Conservation (phyloP, 2,329 filamentous ascomycete genomes). For the Ceratocystis albifundus region DNA sequence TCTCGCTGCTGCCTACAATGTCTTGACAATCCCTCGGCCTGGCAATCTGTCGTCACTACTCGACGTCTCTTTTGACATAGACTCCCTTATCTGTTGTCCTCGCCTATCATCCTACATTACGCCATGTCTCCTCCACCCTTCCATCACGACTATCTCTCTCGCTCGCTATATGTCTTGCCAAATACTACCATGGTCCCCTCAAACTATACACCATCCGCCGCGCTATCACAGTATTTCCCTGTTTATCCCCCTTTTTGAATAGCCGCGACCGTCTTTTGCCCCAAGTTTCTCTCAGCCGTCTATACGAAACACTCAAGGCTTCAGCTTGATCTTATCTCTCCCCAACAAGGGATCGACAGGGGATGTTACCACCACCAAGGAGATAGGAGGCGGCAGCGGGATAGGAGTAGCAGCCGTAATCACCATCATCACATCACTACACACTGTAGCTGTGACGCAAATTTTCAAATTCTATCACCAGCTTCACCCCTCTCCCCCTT, state of each 20-base stretch:
- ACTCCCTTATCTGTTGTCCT: neutral
- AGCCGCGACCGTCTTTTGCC: neutral
- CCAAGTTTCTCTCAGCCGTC: neutral
- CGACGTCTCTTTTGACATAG: neutral
- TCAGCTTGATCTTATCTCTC: conserved; percentile 3
- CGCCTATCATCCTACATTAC: neutral
- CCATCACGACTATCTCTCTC: neutral
- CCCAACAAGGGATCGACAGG: conserved; percentile 2
- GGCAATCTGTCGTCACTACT: neutral
- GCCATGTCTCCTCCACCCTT: neutral
- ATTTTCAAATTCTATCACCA: neutral
- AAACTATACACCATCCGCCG: neutral
- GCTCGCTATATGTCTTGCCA: neutral
- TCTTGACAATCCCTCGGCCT: neutral
- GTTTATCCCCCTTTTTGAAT: neutral
- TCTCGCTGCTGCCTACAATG: conserved; percentile 2
- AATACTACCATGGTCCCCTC: neutral
- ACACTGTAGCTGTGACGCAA: neutral
- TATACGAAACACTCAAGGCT: conserved; percentile 1
- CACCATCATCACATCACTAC: neutral
- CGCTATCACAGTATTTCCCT: neutral
- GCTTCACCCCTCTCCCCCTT: neutral
- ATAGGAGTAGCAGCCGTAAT: neutral
- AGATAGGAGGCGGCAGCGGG: neutral
- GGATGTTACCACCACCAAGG: neutral